These are phyloP conservation scores for Pholiota microspora DNA, from an alignment of 768 basidiomycete genomes.

Conservation along the genomic window DNA sequence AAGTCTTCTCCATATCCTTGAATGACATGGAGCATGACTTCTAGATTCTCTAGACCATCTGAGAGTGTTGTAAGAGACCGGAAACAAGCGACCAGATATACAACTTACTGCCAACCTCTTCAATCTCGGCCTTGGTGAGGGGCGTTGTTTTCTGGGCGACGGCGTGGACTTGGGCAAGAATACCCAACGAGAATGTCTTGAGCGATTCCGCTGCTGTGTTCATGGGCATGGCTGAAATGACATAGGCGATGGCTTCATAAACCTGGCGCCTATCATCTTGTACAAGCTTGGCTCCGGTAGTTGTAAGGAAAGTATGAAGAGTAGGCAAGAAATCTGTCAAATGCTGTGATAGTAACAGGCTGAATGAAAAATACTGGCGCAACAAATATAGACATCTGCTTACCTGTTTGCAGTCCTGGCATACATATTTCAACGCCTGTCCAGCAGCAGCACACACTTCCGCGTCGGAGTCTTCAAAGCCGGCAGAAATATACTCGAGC, in stretches of 20 bases:
- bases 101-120: constrained; percentile 62
- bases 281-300: constrained; percentile 72
- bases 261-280: constrained; percentile 91
- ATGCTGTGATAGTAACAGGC: constrained; percentile 48
- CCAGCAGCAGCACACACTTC: constrained; percentile 94
- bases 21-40: constrained; percentile 86
- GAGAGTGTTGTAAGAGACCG: neutral
- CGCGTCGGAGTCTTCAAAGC: constrained; percentile 76
- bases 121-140: constrained; percentile 69
- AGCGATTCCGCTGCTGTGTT: constrained; percentile 83
- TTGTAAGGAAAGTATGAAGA: constrained; percentile 82
- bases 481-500: constrained; percentile 87
- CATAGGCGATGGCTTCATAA: constrained; percentile 93
- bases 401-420: constrained; percentile 93
- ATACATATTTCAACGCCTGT: constrained; percentile 94
- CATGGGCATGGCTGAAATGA: constrained; percentile 94
- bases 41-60: constrained; percentile 91
- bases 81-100: neutral
- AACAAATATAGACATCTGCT: constrained; percentile 11
- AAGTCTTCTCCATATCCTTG: constrained; percentile 80
- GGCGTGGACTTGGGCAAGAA: constrained; percentile 73
- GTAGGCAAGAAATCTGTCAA: constrained; percentile 90
- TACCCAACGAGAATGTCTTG: constrained; percentile 82
- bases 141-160: constrained; percentile 50
- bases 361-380: neutral